Conservation (phyloP, 2,329 filamentous ascomycete species). For the Aspergillus pseudonomiae region DNA sequence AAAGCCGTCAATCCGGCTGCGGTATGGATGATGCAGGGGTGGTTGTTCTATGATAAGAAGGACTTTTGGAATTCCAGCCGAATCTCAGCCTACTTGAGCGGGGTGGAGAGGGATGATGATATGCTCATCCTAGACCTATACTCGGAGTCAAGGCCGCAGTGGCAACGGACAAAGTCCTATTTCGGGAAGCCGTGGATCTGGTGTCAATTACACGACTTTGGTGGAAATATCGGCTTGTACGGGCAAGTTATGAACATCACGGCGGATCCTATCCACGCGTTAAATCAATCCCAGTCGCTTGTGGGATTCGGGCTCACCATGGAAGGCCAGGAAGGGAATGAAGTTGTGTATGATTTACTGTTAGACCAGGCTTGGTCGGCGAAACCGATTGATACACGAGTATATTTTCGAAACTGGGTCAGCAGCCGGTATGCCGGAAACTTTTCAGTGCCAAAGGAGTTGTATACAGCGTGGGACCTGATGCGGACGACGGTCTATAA, state of each 20-base stretch:
- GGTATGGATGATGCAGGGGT: constrained; percentile 59
- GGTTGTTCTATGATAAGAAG: constrained; percentile 52
- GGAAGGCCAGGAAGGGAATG: background rate
- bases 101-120: background rate
- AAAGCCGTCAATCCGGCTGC: constrained; percentile 53
- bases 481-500: background rate
- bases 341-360: background rate
- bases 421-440: background rate
- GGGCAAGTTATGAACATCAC: constrained; percentile 56
- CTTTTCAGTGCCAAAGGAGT: background rate
- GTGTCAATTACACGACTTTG: constrained; percentile 57
- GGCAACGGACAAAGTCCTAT: constrained; percentile 48
- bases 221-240: constrained; percentile 54
- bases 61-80: constrained; percentile 51
- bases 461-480: background rate
- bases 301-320: background rate
- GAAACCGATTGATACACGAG: background rate
- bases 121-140: constrained; percentile 55
- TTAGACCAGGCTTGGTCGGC: background rate
- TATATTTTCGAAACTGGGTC: background rate
- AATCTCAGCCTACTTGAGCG: background rate
- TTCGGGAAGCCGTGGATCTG: constrained; percentile 59
- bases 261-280: background rate
- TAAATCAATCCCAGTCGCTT: background rate
- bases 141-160: constrained; percentile 54